These are phyloP conservation scores for Bipolaris bicolor DNA, from an alignment of 2,329 filamentous ascomycete species.

Conservation along the genomic window DNA sequence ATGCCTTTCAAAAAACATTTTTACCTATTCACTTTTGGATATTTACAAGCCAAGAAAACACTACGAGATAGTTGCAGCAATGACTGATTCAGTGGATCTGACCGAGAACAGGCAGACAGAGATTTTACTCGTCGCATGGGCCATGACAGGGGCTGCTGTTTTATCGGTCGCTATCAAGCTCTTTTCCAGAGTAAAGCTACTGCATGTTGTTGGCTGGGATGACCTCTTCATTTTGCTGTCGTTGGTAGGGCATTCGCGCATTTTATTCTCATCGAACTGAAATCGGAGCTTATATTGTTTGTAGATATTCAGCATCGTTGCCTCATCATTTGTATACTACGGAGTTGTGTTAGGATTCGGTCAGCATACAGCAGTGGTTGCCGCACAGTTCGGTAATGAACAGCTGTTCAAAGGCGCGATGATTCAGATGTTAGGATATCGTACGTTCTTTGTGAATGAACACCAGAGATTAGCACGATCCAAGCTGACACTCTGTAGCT, in stretches of 20 bases:
- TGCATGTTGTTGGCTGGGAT: conserved; percentile 16
- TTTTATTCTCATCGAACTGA: neutral
- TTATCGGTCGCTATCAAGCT: conserved; percentile 12
- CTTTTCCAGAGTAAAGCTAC: conserved; percentile 10
- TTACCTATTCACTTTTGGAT: too few relatives aligned
- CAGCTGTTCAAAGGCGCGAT: conserved; percentile 10
- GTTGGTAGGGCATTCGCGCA: neutral
- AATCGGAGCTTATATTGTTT: neutral
- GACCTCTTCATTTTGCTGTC: conserved; percentile 19
- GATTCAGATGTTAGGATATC: conserved; percentile 17
- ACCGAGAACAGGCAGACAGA: conserved; percentile 8
- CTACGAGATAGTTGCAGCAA: neutral
- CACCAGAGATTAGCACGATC: neutral
- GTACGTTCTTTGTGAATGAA: neutral
- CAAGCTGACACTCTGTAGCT: neutral
- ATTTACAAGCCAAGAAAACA: neutral
- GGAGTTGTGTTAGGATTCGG: conserved; percentile 15
- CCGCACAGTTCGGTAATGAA: conserved; percentile 4
- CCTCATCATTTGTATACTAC: conserved; percentile 12
- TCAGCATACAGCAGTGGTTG: conserved; percentile 6
- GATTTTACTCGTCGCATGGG: conserved; percentile 15
- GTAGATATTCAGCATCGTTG: conserved; percentile 12
- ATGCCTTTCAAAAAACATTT: too few relatives aligned
- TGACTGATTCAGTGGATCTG: neutral
- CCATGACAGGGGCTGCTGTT: conserved; percentile 10